A percentile compares a stretch with the other conserved stretches of the same genome.
phyloP scores from a whole-genome alignment of 495 filamentous ascomycete species.

The Beverwykella pulmonaria region DNA sequence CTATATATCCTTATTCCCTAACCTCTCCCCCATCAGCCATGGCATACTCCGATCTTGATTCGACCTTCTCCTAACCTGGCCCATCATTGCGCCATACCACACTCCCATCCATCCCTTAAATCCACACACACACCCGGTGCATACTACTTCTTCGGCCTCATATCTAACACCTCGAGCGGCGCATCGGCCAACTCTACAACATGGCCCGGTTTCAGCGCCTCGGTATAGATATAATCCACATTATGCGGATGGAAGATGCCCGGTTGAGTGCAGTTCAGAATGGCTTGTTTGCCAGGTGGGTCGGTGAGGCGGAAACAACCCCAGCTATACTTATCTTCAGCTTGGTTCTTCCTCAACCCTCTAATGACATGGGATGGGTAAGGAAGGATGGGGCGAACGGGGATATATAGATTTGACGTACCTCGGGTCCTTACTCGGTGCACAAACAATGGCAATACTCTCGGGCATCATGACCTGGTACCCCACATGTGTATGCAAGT shows the following conservation, averaged over 20 bases:
- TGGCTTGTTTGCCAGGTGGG: conserved; percentile 80
- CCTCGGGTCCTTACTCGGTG: conserved; percentile 75
- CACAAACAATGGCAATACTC: conserved; percentile 95
- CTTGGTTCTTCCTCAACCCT: conserved; percentile 19
- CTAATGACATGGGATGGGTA: background rate
- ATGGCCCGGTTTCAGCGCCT: conserved; percentile 80
- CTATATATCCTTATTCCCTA: background rate
- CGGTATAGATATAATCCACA: conserved; percentile 77
- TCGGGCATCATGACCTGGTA: conserved; percentile 95
- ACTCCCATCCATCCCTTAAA: too few species aligned
- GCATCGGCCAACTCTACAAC: conserved; percentile 76
- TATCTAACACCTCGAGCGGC: conserved; percentile 76
- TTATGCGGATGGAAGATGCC: conserved; percentile 83
- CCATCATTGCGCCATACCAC: too few species aligned
- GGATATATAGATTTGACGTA: conserved; percentile 46
- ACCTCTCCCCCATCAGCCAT: background rate
- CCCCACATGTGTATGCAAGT: conserved; percentile 87
- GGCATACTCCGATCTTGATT: background rate
- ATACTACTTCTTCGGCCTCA: conserved; percentile 53
- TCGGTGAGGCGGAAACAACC: conserved; percentile 92
- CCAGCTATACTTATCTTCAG: conserved; percentile 58
- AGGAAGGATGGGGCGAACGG: background rate
- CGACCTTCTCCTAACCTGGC: too few species aligned
- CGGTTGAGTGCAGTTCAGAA: conserved; percentile 72
- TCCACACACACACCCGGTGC: too few species aligned